These are phyloP conservation scores for Ascocoryne sarcoides DNA, from an alignment of 2,329 filamentous ascomycete genomes.

Conservation along the genomic window DNA sequence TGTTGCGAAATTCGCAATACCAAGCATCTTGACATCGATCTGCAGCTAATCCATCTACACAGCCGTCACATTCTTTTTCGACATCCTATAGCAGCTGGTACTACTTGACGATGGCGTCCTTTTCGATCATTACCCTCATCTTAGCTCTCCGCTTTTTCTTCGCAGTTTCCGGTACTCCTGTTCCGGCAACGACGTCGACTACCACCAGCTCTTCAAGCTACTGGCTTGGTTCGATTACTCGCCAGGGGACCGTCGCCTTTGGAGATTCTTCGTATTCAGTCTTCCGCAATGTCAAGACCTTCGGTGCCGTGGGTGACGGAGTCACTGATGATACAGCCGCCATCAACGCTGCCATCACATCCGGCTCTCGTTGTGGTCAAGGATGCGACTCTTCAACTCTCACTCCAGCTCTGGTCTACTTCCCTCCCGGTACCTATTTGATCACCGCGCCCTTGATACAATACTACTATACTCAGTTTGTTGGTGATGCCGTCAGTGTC, in stretches of 20 bases:
- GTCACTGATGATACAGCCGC: slow-evolving; percentile 73
- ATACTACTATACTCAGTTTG: slow-evolving; percentile 88
- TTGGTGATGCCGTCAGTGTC: slow-evolving; percentile 66
- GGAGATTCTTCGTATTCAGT: slow-evolving; percentile 53
- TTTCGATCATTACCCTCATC: slow-evolving; percentile 24
- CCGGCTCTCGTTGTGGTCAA: slow-evolving; percentile 70
- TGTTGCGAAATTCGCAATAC: too few species aligned
- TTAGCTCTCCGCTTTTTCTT: slow-evolving; percentile 24
- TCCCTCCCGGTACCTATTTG: slow-evolving; percentile 77
- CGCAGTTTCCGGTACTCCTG: slow-evolving; percentile 18
- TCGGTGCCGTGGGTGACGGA: slow-evolving; percentile 60
- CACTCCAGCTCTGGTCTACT: slow-evolving; percentile 83
- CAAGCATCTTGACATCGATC: slow-evolving; percentile 5
- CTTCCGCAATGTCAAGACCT: slow-evolving; percentile 71
- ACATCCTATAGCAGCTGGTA: slow-evolving; percentile 26
- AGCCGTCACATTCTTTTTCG: slow-evolving; percentile 25
- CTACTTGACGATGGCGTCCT: slow-evolving; percentile 28
- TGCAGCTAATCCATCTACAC: slow-evolving; percentile 9
- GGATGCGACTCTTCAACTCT: slow-evolving; percentile 77
- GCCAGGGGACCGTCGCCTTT: slow-evolving; percentile 27
- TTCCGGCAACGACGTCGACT: slow-evolving; percentile 3
- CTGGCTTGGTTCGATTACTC: slow-evolving; percentile 26
- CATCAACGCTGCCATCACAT: slow-evolving; percentile 75
- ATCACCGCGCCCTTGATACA: slow-evolving; percentile 73
- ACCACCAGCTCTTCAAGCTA: slow-evolving; percentile 18